A percentile compares a stretch with the other conserved stretches of the same genome.
Evolutionary conservation across 805 yeast genomes (phyloP).

Genomic region (Crinitomyces ghanaensis): DNA sequence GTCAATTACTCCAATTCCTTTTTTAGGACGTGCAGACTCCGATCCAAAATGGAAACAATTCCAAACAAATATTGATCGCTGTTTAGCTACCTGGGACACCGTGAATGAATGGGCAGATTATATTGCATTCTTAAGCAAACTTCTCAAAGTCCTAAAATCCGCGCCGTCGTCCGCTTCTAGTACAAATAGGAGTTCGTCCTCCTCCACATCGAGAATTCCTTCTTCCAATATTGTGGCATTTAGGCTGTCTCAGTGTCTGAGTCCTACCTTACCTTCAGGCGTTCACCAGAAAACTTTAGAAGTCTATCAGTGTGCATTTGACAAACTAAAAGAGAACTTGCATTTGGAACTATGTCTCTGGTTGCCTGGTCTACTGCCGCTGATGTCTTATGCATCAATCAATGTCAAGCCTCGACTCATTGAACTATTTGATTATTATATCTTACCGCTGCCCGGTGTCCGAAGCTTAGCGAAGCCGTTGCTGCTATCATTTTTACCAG

Average conservation of each 20-base stretch:
- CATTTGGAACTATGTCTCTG: conserved; percentile 54
- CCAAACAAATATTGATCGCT: conserved; percentile 55
- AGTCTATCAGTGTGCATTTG: conserved; percentile 61
- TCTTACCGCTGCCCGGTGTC: conserved; percentile 45
- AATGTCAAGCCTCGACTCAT: conserved; percentile 74
- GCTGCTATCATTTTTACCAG: conserved; percentile 66
- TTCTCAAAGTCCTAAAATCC: conserved; percentile 57
- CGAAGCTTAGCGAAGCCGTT: conserved; percentile 55
- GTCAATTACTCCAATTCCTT: conserved; percentile 15
- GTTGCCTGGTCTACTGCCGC: conserved; percentile 88
- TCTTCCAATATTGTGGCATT: conserved; percentile 53
- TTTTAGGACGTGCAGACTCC: conserved; percentile 4
- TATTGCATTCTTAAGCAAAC: conserved; percentile 72
- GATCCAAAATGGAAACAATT: conserved; percentile 61
- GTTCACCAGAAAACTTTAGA: conserved; percentile 85
- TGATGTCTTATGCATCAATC: conserved; percentile 80
- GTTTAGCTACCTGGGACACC: conserved; percentile 62
- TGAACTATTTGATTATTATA: conserved; percentile 43
- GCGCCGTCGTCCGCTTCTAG: conserved; percentile 1
- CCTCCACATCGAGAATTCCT: conserved; percentile 51
- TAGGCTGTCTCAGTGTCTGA: conserved; percentile 65
- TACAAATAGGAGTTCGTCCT: conserved; percentile 16
- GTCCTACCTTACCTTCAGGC: conserved; percentile 81
- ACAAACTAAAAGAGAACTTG: conserved; percentile 47
- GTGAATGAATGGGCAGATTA: conserved; percentile 98